A percentile compares a stretch with the other conserved stretches of the same genome.
These are phyloP conservation scores for Torulaspora globosa DNA, from an alignment of 1,139 yeast genomes.

Conservation along the genomic window DNA sequence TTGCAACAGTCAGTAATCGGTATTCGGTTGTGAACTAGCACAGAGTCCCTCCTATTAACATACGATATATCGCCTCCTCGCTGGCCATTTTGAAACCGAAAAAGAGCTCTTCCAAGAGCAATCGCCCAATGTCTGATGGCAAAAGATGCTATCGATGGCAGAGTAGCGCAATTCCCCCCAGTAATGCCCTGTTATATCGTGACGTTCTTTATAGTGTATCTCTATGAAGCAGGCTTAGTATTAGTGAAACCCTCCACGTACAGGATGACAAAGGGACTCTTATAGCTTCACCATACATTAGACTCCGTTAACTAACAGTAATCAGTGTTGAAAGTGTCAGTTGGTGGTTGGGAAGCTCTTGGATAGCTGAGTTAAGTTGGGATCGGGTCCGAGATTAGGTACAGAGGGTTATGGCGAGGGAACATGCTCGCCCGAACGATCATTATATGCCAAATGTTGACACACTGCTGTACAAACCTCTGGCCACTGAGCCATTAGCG, in stretches of 20 bases:
- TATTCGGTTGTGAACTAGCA: neutral
- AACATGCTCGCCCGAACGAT: conserved; percentile 1
- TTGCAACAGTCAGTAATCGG: conserved; percentile 22
- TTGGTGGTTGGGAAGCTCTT: neutral
- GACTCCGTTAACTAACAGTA: neutral
- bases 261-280: neutral
- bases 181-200: neutral
- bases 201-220: neutral
- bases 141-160: neutral
- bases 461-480: conserved; percentile 8
- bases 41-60: neutral
- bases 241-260: neutral
- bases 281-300: neutral
- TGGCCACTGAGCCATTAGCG: conserved; percentile 12
- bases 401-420: conserved; percentile 6
- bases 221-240: neutral
- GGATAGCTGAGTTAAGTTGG: neutral
- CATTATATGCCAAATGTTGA: conserved; percentile 6
- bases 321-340: neutral
- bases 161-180: neutral
- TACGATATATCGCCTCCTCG: conserved; percentile 32
- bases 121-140: neutral
- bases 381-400: neutral
- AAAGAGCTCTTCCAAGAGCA: neutral
- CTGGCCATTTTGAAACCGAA: conserved; percentile 12